Evolutionary conservation across 129 eudicot genomes (phyloP).

Genomic region (Flaveria sonorensis): DNA sequence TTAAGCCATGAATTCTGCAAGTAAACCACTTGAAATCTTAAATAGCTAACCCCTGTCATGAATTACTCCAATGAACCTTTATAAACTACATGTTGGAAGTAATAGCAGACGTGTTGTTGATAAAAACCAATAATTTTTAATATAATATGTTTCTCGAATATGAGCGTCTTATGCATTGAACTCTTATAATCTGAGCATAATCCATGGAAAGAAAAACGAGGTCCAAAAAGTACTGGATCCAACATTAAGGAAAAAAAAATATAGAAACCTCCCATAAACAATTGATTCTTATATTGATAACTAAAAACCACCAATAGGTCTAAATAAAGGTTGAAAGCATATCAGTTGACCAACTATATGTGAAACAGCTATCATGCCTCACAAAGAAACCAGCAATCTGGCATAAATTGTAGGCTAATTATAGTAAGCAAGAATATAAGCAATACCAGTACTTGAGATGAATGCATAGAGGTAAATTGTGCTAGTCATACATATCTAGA

Average conservation of each 20-base stretch:
- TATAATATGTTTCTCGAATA: no score
- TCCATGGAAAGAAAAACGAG: no score
- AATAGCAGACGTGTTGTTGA: not conserved
- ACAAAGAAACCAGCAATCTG: not conserved
- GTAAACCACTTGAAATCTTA: not conserved
- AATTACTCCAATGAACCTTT: not conserved
- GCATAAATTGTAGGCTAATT: constrained; percentile 1
- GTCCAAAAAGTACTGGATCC: not conserved
- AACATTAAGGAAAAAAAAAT: not conserved
- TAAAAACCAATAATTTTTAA: no score
- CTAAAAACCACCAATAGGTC: not conserved
- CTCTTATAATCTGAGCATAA: no score
- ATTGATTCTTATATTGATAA: not conserved
- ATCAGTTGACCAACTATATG: not conserved
- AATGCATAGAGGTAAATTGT: not conserved
- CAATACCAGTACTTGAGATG: not conserved
- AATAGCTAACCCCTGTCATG: not conserved
- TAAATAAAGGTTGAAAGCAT: not conserved
- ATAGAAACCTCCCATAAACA: not conserved
- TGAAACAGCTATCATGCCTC: not conserved
- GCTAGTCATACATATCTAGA: not conserved
- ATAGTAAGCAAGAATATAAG: not conserved
- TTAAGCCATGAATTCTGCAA: not conserved
- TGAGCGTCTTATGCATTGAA: no score
- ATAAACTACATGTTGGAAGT: not conserved